Evolutionary conservation across 257 asterid genomes (phyloP).

Genomic region (Cinchona pubescens): DNA sequence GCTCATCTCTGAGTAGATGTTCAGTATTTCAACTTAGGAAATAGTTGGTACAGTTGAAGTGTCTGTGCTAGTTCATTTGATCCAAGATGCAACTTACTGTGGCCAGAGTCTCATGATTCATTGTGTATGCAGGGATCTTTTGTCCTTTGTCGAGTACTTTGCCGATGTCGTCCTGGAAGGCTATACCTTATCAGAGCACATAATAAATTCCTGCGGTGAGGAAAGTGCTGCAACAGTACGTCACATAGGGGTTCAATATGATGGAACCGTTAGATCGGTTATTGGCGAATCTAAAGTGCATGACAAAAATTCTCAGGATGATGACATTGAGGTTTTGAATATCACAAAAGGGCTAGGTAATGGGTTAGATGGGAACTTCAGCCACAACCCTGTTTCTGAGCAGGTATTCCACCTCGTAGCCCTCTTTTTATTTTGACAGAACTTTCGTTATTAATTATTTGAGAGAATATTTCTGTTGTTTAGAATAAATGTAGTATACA

Average conservation of each 20-base stretch:
- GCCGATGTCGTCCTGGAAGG: conserved; percentile 19
- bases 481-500: background rate
- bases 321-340: conserved; percentile 18
- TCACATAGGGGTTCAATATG: conserved; percentile 37
- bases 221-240: conserved; percentile 36
- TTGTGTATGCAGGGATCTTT: conserved; percentile 38
- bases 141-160: conserved; percentile 43
- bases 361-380: conserved; percentile 18
- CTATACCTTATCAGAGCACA: conserved; percentile 23
- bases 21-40: background rate
- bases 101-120: conserved; percentile 5
- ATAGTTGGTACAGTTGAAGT: background rate
- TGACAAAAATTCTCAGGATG: conserved; percentile 19
- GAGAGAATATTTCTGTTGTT: background rate
- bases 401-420: conserved; percentile 24
- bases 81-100: background rate
- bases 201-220: conserved; percentile 33
- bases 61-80: background rate
- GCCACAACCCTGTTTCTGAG: conserved; percentile 11
- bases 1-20: background rate
- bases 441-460: background rate
- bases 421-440: background rate
- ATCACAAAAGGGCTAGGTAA: conserved; percentile 12
- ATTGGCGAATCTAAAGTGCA: conserved; percentile 20
- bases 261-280: conserved; percentile 18